These are phyloP conservation scores for Dalechampia spathulata DNA, from an alignment of 441 rosid species.

Conservation along the genomic window DNA sequence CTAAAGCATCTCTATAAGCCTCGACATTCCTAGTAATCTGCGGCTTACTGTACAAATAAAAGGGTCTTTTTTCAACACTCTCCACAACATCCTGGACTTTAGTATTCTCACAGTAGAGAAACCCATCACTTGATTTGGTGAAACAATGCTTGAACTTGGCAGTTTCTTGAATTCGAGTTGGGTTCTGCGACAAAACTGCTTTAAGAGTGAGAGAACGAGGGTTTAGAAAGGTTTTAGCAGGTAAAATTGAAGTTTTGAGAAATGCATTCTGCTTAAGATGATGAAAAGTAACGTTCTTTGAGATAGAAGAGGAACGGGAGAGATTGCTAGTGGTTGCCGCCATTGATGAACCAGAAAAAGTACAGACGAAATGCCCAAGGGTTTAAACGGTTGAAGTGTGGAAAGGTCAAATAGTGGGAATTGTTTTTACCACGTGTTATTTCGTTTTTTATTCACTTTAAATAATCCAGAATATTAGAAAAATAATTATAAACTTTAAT, in stretches of 20 bases:
- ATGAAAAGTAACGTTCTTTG: conserved; percentile 31
- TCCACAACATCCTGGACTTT: conserved; percentile 84
- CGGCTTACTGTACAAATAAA: conserved; percentile 82
- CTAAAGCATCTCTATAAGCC: conserved; percentile 75
- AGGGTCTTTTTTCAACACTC: conserved; percentile 71
- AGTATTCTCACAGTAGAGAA: conserved; percentile 72
- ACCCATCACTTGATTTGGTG: conserved; percentile 74
- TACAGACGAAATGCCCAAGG: too few species aligned
- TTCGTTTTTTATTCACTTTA: too few species aligned
- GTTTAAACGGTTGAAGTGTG: too few species aligned
- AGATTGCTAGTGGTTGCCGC: conserved; percentile 33
- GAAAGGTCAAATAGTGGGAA: too few species aligned
- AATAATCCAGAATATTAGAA: too few species aligned
- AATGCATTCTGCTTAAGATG: conserved; percentile 29
- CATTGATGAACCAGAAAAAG: conserved; percentile 24
- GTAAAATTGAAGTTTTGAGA: conserved; percentile 26
- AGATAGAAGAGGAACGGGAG: conserved; percentile 26
- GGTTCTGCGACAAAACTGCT: conserved; percentile 52
- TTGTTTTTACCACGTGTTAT: too few species aligned
- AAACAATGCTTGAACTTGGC: conserved; percentile 77
- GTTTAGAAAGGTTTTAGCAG: conserved; percentile 29
- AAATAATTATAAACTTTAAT: too few species aligned
- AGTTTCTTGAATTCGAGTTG: conserved; percentile 22
- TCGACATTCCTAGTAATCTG: conserved; percentile 80
- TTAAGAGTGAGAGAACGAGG: conserved; percentile 46